Percentiles rank a stretch among this genome's conserved stretches.
These are phyloP conservation scores for Euphorbia tirucalli DNA, from an alignment of 345 rosid species.

Conservation along the genomic window DNA sequence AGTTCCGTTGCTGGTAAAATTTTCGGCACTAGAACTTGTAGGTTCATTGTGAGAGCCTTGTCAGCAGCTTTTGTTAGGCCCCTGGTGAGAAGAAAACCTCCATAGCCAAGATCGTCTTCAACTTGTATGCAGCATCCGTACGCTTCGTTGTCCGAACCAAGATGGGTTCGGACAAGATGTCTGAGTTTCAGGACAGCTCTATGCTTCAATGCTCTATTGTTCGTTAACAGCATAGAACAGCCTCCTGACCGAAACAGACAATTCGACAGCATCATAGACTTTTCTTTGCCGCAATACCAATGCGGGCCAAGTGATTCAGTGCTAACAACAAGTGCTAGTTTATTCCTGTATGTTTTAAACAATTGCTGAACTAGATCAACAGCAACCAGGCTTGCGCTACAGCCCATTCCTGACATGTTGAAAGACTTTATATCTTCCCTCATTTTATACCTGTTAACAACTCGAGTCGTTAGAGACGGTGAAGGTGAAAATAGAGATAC, in stretches of 20 bases:
- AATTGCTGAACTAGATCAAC: slow-evolving; percentile 47
- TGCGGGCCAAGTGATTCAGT: slow-evolving; percentile 65
- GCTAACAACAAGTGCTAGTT: slow-evolving; percentile 65
- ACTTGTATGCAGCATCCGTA: slow-evolving; percentile 57
- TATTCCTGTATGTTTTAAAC: slow-evolving; percentile 42
- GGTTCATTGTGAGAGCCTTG: slow-evolving; percentile 51
- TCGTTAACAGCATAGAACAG: slow-evolving; percentile 66
- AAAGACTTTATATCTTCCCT: slow-evolving; percentile 54
- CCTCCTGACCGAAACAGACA: slow-evolving; percentile 73
- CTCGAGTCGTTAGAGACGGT: slow-evolving; percentile 63
- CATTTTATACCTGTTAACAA: slow-evolving; percentile 66
- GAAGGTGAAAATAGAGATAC: slow-evolving; percentile 60
- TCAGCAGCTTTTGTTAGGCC: slow-evolving; percentile 54
- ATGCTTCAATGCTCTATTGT: slow-evolving; percentile 40
- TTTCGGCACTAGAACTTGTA: slow-evolving; percentile 50
- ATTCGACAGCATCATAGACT: slow-evolving; percentile 76
- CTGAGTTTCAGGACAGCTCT: slow-evolving; percentile 49
- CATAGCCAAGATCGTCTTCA: slow-evolving; percentile 53
- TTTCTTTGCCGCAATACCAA: slow-evolving; percentile 74
- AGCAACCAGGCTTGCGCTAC: slow-evolving; percentile 57
- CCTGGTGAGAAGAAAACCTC: slow-evolving; percentile 52
- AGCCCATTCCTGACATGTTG: slow-evolving; percentile 72
- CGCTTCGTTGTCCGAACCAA: slow-evolving; percentile 59
- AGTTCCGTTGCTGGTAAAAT: slow-evolving; percentile 18
- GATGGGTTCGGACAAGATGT: slow-evolving; percentile 45